A percentile compares a stretch with the other conserved stretches of the same genome.
Evolutionary conservation across 2,329 filamentous ascomycete genomes (phyloP).

Genomic region (Berkeleyomyces basicola): DNA sequence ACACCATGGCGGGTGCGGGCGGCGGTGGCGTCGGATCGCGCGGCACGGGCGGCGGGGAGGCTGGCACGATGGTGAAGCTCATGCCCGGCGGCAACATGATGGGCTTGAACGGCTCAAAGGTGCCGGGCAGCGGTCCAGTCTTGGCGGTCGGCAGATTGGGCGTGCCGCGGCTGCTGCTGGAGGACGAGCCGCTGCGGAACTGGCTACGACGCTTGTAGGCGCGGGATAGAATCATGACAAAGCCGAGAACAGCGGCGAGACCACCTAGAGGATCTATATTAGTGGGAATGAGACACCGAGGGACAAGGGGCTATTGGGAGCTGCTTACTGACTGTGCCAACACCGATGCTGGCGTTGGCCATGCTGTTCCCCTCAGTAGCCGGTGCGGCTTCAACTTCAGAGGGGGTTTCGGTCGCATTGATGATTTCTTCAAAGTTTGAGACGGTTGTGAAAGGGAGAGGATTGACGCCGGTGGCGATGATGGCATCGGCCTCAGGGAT

Average conservation of each 20-base stretch:
- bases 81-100: constrained; percentile 13
- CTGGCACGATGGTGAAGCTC: neutral
- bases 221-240: constrained; percentile 8
- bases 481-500: constrained; percentile 3
- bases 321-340: constrained; percentile 8
- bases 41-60: neutral
- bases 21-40: neutral
- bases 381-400: neutral
- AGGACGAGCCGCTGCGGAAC: neutral
- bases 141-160: constrained; percentile 4
- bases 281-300: neutral
- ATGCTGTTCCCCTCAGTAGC: neutral
- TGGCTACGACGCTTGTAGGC: constrained; percentile 2
- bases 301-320: neutral
- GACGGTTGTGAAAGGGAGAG: constrained; percentile 8
- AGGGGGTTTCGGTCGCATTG: neutral
- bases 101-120: constrained; percentile 10
- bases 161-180: neutral
- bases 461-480: neutral
- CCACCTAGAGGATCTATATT: neutral
- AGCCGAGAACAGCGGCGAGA: constrained; percentile 10
- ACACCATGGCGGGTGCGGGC: neutral
- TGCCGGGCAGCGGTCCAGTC: constrained; percentile 9
- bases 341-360: constrained; percentile 7
- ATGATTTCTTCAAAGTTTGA: constrained; percentile 8